Percentiles rank a stretch among this genome's conserved stretches.
These are phyloP conservation scores for Penicillium sp. DNA, from an alignment of 2,329 filamentous ascomycete species.

Conservation along the genomic window DNA sequence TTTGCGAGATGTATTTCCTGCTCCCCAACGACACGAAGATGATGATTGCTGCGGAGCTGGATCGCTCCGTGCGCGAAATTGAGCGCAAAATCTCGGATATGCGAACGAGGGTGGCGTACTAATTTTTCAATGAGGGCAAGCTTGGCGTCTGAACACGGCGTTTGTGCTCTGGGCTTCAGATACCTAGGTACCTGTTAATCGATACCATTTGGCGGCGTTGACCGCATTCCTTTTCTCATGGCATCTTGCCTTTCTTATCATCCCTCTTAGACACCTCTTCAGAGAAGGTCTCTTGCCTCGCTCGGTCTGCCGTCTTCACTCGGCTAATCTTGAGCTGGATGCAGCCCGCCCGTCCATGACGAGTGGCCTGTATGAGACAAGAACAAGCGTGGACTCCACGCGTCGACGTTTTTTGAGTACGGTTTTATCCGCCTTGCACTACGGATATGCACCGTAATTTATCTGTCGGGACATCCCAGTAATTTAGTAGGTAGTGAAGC, in stretches of 20 bases:
- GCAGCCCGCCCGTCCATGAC: constrained; percentile 20
- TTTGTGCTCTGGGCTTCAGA: constrained; percentile 24
- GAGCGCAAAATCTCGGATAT: constrained; percentile 86
- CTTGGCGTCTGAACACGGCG: constrained; percentile 25
- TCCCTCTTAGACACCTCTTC: constrained; percentile 38
- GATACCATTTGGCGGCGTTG: constrained; percentile 11
- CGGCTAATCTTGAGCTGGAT: constrained; percentile 42
- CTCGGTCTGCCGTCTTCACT: constrained; percentile 41
- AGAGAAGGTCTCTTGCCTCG: constrained; percentile 46
- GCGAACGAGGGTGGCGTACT: constrained; percentile 54
- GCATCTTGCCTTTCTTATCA: background rate
- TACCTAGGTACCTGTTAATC: constrained; percentile 22
- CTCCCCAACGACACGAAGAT: constrained; percentile 84
- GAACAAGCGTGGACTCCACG: constrained; percentile 30
- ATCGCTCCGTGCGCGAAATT: constrained; percentile 85
- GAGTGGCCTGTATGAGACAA: constrained; percentile 44
- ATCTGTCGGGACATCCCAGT: constrained; percentile 39
- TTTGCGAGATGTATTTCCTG: constrained; percentile 85
- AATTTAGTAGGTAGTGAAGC: too few relatives aligned
- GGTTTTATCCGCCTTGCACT: constrained; percentile 35
- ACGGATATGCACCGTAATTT: constrained; percentile 44
- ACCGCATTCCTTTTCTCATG: constrained; percentile 5
- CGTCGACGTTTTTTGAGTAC: constrained; percentile 50
- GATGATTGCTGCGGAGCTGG: constrained; percentile 88
- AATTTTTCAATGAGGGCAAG: constrained; percentile 19